A percentile compares a stretch with the other conserved stretches of the same genome.
Conservation (phyloP, 2,329 filamentous ascomycete species). For the Coleophoma cylindrospora region DNA sequence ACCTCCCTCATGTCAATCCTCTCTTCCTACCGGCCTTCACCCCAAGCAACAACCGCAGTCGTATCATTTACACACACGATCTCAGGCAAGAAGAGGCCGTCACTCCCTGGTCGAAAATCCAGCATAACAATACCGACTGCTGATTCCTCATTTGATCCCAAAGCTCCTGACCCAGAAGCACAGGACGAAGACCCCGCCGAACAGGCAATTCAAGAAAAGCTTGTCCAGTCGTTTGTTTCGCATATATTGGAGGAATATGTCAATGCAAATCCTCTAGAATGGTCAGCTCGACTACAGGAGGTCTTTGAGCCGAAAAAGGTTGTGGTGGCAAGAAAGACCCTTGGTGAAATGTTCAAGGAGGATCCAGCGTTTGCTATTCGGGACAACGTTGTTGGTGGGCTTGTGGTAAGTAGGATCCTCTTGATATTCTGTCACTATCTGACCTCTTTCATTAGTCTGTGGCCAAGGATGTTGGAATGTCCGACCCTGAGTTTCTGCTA, state of each 20-base stretch:
- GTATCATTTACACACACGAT: constrained; percentile 68
- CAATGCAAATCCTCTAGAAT: constrained; percentile 52
- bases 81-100: constrained; percentile 60
- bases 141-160: constrained; percentile 37
- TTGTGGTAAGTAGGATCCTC: constrained; percentile 48
- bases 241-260: constrained; percentile 72
- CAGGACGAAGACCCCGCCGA: constrained; percentile 51
- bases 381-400: constrained; percentile 65
- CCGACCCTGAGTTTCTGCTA: constrained; percentile 35
- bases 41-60: constrained; percentile 64
- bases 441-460: constrained; percentile 19
- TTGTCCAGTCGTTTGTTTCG: constrained; percentile 74
- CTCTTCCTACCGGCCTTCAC: constrained; percentile 56
- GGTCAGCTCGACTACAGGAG: constrained; percentile 63
- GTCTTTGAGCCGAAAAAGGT: constrained; percentile 60
- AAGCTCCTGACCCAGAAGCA: constrained; percentile 58
- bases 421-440: constrained; percentile 1
- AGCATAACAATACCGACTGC: constrained; percentile 47
- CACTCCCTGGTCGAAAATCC: constrained; percentile 53
- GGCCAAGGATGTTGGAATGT: constrained; percentile 54
- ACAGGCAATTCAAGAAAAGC: constrained; percentile 52
- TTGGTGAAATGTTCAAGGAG: constrained; percentile 59
- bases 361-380: constrained; percentile 55
- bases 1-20: constrained; percentile 70
- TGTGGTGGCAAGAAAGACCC: constrained; percentile 55